These are phyloP conservation scores for Phytopythium boreale DNA, from an alignment of 352 stramenopile species.

Conservation along the genomic window DNA sequence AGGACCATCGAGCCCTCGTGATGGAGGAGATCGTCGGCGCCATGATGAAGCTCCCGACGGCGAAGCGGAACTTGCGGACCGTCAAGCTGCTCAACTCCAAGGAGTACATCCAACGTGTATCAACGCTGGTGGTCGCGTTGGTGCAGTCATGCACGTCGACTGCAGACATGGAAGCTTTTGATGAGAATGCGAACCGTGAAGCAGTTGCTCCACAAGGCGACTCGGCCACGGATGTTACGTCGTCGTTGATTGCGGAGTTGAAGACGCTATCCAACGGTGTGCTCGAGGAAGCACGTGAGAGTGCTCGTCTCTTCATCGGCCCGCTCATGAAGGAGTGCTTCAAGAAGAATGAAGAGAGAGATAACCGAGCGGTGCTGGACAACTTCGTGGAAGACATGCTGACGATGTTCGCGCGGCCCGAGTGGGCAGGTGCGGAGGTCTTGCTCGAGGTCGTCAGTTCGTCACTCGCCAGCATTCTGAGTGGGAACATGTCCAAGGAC, in stretches of 20 bases:
- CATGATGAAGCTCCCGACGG: conserved; percentile 74
- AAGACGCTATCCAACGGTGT: conserved; percentile 14
- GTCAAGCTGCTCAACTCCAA: conserved; percentile 59
- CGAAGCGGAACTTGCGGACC: conserved; percentile 67
- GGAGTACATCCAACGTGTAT: conserved; percentile 61
- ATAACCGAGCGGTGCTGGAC: conserved; percentile 72
- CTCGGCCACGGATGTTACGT: conserved; percentile 10
- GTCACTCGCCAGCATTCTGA: conserved; percentile 62
- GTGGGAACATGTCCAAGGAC: conserved; percentile 52
- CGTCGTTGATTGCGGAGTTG: conserved; percentile 14
- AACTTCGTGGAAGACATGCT: conserved; percentile 86
- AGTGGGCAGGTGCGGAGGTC: conserved; percentile 73
- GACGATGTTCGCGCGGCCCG: conserved; percentile 72
- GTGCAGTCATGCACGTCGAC: conserved; percentile 46
- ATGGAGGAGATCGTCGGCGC: conserved; percentile 68
- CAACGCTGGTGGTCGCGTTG: conserved; percentile 59
- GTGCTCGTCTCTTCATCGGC: conserved; percentile 39
- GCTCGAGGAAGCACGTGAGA: conserved; percentile 34
- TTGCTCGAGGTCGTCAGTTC: conserved; percentile 68
- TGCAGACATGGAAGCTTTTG: conserved; percentile 8
- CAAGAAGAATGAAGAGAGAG: conserved; percentile 79
- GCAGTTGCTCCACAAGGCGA: background rate
- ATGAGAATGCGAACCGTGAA: conserved; percentile 1
- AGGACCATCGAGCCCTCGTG: conserved; percentile 50
- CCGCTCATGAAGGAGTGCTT: conserved; percentile 67